Base-by-base conservation (phyloP, 495 filamentous ascomycete species). In the Penicillium robsamsonii region DNA sequence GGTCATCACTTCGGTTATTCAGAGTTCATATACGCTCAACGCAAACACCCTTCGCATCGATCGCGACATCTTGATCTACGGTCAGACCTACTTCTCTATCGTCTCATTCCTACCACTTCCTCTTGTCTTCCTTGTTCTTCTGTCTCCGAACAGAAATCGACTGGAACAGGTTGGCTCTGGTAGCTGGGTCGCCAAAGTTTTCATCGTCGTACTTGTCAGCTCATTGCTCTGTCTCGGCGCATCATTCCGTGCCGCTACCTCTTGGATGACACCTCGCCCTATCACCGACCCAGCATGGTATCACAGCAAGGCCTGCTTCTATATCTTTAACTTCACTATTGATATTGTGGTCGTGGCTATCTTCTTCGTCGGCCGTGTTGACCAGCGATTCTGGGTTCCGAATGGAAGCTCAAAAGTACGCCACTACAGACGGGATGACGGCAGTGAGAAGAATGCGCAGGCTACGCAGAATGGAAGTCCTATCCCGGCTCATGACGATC, bases 51-150 rank as follows among this genome's bases (percentile, higher is more conserved):
- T 75, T 27, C 68, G 60, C 0, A 79, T 80, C 50, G 82, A 86
- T 58, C 81, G 81, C 47, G 78, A 75, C 53, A 76, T 95, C 45
- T 84, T 88, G 65, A 79, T 90, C 18, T 83, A 88, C 53, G 89
- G 80, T 38, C 65, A 70, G 11, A 87, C 84, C 5, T 91, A 84
- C 63, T 80, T 89, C 59, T 74, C 84, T n/a, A 68, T 88, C 50
- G 75, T 94, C 49, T 80, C 87, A 4, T 91, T 92, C 70, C 72
- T 94, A 8, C 91, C 93, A 0, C 68, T 96, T 20, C 82, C 84
- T 0, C 70, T 93, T 9, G 68, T 88, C 13, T 10, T 74, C 4
- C 20, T 83, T 15, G 77, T 81, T 1, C 53, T 84, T n/a, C 35
- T 85, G 30, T 74, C 84, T 8, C 81, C 83, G 5, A 68, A 70